Evolutionary conservation across 768 basidiomycete genomes (phyloP), one percentile per base, ranked within the genome.

Genomic region (Mycena pura): DNA sequence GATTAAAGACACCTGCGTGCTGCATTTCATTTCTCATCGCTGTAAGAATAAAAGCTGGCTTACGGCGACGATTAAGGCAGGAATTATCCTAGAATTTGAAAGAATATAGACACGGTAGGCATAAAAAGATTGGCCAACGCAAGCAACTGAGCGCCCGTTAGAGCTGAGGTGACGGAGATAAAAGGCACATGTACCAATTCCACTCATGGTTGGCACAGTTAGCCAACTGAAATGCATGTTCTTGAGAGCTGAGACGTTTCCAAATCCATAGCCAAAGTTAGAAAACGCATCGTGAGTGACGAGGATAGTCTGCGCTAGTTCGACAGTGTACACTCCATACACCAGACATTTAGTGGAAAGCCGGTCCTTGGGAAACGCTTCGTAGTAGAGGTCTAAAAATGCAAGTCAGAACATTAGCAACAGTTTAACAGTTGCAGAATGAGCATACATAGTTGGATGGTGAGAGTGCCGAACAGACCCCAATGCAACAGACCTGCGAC

Each of bases 291-390:
- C 45, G 27, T n/a, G 41, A 3, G 68, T 71, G 10, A 62, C 38
- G n/a, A 71, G 58, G 5, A 68, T 49, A 3, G 70, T 71, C 36
- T 71, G 70, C 4, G 64, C n/a, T 14, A 66, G 31, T 44, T 67
- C 70, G 11, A 71, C 54, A 5, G 57, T 22, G 22, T 62, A 64
- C 14, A 70, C 67, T 3, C 24, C 5, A 24, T 44, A 56, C 9
- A 73, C 73, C 32, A 74, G 57, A 17, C 47, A 27, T 47, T 73
- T 72, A 29, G 67, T 63, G 7, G 62, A 36, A 11, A 28, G 27
- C 8, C 63, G 64, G 48, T 74, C 73, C 8, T 64, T 67, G 0
- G 71, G 72, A 46, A 74, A 74, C 5, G 70, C 67, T 9, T 73
- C 51, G 48, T 73, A 68, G 51, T 73, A 74, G 6, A 73, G 29